phyloP scores from a whole-genome alignment of 2,329 filamentous ascomycete species.

The Cephalotrichum gorgonifer region DNA sequence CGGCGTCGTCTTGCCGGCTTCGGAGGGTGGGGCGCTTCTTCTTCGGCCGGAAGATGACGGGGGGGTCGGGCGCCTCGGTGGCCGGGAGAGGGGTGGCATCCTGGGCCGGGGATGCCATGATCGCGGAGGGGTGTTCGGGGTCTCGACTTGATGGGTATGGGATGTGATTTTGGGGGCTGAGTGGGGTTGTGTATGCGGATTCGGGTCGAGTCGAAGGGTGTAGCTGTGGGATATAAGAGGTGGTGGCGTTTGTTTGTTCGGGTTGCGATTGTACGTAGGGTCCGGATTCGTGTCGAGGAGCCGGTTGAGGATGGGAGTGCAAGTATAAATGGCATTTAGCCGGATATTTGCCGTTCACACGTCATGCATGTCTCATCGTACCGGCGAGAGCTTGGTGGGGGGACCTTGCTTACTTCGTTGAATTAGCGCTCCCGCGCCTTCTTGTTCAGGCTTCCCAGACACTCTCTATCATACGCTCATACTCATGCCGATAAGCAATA shows the following conservation, averaged over 20 bases:
- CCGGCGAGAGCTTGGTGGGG: not conserved
- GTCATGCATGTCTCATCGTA: not conserved
- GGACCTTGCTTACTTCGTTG: too few species aligned
- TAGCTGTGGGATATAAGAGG: too few species aligned
- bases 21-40: conserved; percentile 38
- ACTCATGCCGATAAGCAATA: conserved; percentile 8
- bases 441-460: too few species aligned
- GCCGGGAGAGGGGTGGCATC: conserved; percentile 12
- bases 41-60: conserved; percentile 40
- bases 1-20: conserved; percentile 24
- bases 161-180: too few species aligned
- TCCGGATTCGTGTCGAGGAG: too few species aligned
- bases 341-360: not conserved
- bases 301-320: too few species aligned
- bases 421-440: not conserved
- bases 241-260: too few species aligned
- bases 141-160: not conserved
- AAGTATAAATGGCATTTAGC: too few species aligned
- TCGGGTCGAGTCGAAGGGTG: too few species aligned
- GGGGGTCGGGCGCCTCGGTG: conserved; percentile 10
- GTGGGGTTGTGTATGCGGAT: too few species aligned
- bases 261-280: too few species aligned
- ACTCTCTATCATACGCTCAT: too few species aligned
- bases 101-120: conserved; percentile 8
- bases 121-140: not conserved